Evolutionary conservation across 2,329 filamentous ascomycete genomes (phyloP).

Genomic region (Ophiocordyceps unilateralis): DNA sequence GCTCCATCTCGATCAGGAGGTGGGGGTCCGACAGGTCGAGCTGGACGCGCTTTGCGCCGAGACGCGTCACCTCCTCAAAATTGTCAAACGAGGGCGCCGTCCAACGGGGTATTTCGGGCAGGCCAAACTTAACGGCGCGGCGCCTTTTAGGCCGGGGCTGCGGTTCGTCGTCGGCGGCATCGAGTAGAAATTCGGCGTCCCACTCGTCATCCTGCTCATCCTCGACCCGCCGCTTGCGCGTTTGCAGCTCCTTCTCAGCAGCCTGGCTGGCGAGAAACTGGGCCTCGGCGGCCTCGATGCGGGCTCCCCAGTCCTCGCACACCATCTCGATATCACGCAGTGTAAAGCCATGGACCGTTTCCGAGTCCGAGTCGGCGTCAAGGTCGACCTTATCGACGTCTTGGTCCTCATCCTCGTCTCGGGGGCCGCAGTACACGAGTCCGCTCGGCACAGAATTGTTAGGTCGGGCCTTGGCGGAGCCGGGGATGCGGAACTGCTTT

Average conservation of each 20-base stretch:
- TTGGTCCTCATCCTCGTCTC: constrained; percentile 21
- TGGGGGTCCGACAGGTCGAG: constrained; percentile 81
- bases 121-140: constrained; percentile 40
- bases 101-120: constrained; percentile 40
- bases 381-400: constrained; percentile 25
- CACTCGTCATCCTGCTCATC: constrained; percentile 40
- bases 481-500: constrained; percentile 63
- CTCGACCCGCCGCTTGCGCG: constrained; percentile 11
- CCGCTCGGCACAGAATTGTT: constrained; percentile 29
- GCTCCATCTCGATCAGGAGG: constrained; percentile 66
- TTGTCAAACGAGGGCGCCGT: constrained; percentile 62
- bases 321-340: constrained; percentile 70
- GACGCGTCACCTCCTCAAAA: constrained; percentile 55
- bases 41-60: constrained; percentile 59
- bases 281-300: constrained; percentile 31
- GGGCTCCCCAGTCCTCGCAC: constrained; percentile 69
- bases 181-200: constrained; percentile 41
- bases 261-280: constrained; percentile 16
- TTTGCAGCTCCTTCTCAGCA: constrained; percentile 13
- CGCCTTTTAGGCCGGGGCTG: constrained; percentile 47
- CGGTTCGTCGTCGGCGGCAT: constrained; percentile 26
- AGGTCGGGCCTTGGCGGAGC: constrained; percentile 38
- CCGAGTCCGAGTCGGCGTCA: constrained; percentile 36
- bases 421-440: constrained; percentile 21
- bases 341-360: constrained; percentile 56